Percentiles rank a stretch among this genome's conserved stretches.
Conservation (phyloP, 1,284 basidiomycete species). For the Ustilago xerochloae region DNA sequence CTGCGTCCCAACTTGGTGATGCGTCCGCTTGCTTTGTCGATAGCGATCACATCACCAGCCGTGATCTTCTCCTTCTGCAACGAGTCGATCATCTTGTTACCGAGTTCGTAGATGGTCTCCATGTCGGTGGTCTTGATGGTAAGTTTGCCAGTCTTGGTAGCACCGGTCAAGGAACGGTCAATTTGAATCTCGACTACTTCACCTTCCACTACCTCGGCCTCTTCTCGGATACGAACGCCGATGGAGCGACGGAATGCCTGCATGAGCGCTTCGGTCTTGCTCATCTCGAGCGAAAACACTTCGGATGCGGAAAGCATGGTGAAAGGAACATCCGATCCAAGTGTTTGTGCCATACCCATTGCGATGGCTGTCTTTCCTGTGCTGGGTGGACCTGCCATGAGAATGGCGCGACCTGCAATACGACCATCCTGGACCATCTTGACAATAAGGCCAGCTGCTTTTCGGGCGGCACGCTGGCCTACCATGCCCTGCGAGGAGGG, state of each 20-base stretch:
- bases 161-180: slow-evolving; percentile 94
- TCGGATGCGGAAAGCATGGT: slow-evolving; percentile 97
- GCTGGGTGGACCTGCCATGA: slow-evolving; percentile 95
- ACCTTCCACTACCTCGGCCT: slow-evolving; percentile 96
- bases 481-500: slow-evolving; percentile 92
- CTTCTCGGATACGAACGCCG: slow-evolving; percentile 96
- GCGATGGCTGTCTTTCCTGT: slow-evolving; percentile 98
- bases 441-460: slow-evolving; percentile 95
- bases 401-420: slow-evolving; percentile 92
- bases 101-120: slow-evolving; percentile 99
- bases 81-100: slow-evolving; percentile 98
- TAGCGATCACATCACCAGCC: slow-evolving; percentile 93
- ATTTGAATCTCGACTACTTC: slow-evolving; percentile 99
- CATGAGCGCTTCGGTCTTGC: slow-evolving; percentile 96
- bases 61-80: slow-evolving; percentile 95
- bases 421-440: slow-evolving; percentile 97
- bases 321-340: slow-evolving; percentile 94
- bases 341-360: slow-evolving; percentile 92
- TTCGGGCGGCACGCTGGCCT: slow-evolving; percentile 91
- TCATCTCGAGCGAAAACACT: slow-evolving; percentile 94
- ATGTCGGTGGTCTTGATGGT: slow-evolving; percentile 99
- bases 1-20: slow-evolving; percentile 95
- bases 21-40: slow-evolving; percentile 96
- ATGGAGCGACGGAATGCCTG: slow-evolving; percentile 95
- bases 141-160: slow-evolving; percentile 96